phyloP scores from a whole-genome alignment of 768 basidiomycete genomes.

The Pulveroboletus sp. region DNA sequence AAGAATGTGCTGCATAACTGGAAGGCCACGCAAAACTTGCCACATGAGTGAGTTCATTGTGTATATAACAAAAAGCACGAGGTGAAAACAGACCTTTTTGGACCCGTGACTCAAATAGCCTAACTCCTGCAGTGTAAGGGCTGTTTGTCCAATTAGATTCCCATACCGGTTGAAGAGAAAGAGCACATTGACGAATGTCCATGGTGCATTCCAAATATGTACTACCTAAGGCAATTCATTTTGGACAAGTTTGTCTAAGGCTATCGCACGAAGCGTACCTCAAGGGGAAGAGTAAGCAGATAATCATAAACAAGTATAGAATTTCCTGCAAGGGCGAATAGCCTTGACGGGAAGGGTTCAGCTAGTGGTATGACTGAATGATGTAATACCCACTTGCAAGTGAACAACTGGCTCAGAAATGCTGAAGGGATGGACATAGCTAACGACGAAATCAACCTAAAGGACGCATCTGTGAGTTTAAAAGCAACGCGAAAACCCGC shows the following conservation, averaged over 20 bases:
- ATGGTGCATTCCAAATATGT: constrained; percentile 6
- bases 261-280: constrained; percentile 2
- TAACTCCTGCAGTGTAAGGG: constrained; percentile 6
- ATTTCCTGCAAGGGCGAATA: constrained; percentile 2
- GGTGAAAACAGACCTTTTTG: neutral
- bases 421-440: too few relatives aligned
- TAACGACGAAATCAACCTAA: too few relatives aligned
- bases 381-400: too few relatives aligned
- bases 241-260: too few relatives aligned
- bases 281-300: constrained; percentile 9
- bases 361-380: too few relatives aligned
- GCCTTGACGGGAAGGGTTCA: neutral
- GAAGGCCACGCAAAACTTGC: neutral
- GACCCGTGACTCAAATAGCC: neutral
- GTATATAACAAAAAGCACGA: too few relatives aligned
- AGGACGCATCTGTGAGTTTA: too few relatives aligned
- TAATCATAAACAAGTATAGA: constrained; percentile 10
- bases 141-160: constrained; percentile 4
- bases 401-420: too few relatives aligned
- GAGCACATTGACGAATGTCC: constrained; percentile 3
- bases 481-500: too few relatives aligned
- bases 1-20: neutral
- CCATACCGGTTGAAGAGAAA: constrained; percentile 14
- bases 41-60: neutral
- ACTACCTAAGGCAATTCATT: neutral